Base-by-base conservation (phyloP, 2,329 filamentous ascomycete genomes). In the Claviceps arundinis region DNA sequence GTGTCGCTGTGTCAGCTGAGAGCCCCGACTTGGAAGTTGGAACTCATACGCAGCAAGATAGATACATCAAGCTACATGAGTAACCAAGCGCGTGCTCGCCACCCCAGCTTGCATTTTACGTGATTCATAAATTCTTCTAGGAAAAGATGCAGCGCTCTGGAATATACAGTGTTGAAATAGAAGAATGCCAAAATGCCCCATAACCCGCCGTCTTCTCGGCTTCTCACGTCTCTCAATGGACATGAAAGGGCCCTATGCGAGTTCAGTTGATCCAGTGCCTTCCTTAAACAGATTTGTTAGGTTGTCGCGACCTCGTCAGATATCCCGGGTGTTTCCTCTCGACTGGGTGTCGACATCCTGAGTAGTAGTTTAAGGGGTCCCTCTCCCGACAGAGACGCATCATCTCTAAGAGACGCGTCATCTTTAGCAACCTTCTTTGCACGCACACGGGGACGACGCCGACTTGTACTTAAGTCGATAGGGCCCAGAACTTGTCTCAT, bases 401-500 rank as follows among this genome's bases (percentile, higher is more conserved):
- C 2, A 16, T 16, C 11, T 37, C 16, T 3, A 22, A 26, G 19
- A 16, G 22, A 14, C 4, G 14, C 30, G 14, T 37, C 34, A 2
- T 37, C 19, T 13, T 24, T 34, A 34, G 9, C 30, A 11, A 34
- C 30, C 9, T 34, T 34, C 30, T 34, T 34, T 34, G 8, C 5
- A 9, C 43, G 49, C 34, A 17, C 7, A 34, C 16, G 34, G 30
- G 13, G 34, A 45, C 17, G 41, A 5, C 5, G 30, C 24, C 37
- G n/a, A 44, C 50, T 14, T 53, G 50, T 13, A 54, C 51, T 17
- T 59, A 34, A 17, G 57, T 40, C 22, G 1, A 26, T 37, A 6
- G 24, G 6, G 19, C 34, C 11, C 47, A 52, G 11, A 11, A 22
- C 9, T 14, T 51, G 48, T 13, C 51, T 53, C 5, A 59, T 52